These are phyloP conservation scores for Candida andamanensis DNA, from an alignment of 805 yeast species.

Conservation along the genomic window DNA sequence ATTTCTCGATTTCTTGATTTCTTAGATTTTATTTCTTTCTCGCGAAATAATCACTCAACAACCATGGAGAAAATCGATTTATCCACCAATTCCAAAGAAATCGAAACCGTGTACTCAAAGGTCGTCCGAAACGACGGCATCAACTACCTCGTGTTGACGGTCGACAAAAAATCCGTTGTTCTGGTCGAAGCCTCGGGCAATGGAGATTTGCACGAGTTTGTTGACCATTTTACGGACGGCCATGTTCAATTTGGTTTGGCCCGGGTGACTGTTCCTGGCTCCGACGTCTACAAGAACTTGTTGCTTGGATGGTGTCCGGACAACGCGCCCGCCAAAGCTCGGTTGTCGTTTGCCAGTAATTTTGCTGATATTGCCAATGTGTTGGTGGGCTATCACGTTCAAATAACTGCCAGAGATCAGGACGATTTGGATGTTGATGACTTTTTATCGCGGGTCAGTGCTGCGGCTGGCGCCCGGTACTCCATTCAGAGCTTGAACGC, in stretches of 20 bases:
- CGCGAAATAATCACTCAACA: not conserved
- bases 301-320: constrained; percentile 97
- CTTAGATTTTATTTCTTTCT: not conserved
- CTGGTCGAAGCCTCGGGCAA: constrained; percentile 48
- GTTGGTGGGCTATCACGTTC: constrained; percentile 85
- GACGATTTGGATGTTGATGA: constrained; percentile 84
- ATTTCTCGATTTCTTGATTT: not conserved
- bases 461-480: constrained; percentile 96
- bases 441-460: constrained; percentile 67
- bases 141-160: constrained; percentile 78
- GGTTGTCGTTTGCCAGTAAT: constrained; percentile 72
- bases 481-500: constrained; percentile 13
- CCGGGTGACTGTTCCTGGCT: constrained; percentile 85
- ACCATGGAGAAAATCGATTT: constrained; percentile 53
- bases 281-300: constrained; percentile 79
- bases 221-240: constrained; percentile 78
- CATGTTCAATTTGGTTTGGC: constrained; percentile 87
- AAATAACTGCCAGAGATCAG: constrained; percentile 90
- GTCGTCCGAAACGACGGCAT: constrained; percentile 67
- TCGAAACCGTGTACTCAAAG: constrained; percentile 69
- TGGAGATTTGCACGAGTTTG: constrained; percentile 71
- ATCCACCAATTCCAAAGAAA: constrained; percentile 67
- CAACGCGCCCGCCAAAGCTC: constrained; percentile 74
- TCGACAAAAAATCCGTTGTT: constrained; percentile 50
- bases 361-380: constrained; percentile 69